Conservation (phyloP, 169 alveolate species). For the Plasmodium knowlesi region DNA sequence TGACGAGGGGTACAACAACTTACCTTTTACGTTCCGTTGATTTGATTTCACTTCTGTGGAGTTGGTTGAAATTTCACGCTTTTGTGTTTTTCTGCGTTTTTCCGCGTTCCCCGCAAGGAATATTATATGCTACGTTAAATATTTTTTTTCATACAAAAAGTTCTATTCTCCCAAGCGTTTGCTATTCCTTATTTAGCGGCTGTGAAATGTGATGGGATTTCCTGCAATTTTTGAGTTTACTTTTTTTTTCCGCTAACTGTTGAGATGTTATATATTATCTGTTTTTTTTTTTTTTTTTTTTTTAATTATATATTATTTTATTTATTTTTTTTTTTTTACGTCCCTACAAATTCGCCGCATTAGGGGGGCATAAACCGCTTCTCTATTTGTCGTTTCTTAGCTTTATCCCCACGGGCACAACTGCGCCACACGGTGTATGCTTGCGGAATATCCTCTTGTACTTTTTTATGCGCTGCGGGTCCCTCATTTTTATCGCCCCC, state of each 20-base stretch:
- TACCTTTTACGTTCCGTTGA: background rate
- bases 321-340: background rate
- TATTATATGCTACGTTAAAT: background rate
- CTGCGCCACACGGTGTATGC: background rate
- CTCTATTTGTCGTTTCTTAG: background rate
- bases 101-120: background rate
- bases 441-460: background rate
- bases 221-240: background rate
- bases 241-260: background rate
- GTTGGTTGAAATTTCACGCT: background rate
- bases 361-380: background rate
- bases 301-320: too few species aligned
- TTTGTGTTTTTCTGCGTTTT: background rate
- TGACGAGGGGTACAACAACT: background rate
- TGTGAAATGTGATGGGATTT: background rate
- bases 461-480: background rate
- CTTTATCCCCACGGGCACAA: background rate
- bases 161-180: background rate
- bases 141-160: background rate
- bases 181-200: background rate
- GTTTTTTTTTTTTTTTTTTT: too few species aligned
- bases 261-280: background rate
- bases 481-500: background rate
- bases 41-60: background rate
- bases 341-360: background rate